Evolutionary conservation across 805 yeast species (phyloP).

Genomic region (Starmerella stigmatis): DNA sequence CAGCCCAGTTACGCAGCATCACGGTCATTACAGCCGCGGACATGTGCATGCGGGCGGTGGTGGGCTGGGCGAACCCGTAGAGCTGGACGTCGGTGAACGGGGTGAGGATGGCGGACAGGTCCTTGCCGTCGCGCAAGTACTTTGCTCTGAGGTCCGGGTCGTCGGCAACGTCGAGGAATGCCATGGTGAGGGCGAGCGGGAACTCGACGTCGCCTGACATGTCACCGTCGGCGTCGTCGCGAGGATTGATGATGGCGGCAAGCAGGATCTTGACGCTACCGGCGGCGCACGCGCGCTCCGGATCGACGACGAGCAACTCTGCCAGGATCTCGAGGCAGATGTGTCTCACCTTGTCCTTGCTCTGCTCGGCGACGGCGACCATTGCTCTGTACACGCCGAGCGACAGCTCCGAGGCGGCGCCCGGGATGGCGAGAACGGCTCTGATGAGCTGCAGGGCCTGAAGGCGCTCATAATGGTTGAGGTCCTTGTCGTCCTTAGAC

Average conservation of each 20-base stretch:
- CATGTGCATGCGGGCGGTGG: constrained; percentile 47
- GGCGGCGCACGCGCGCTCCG: constrained; percentile 36
- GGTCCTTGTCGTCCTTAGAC: constrained; percentile 42
- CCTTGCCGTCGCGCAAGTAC: constrained; percentile 48
- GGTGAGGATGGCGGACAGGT: constrained; percentile 52
- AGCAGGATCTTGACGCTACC: constrained; percentile 39
- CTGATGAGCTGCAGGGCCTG: constrained; percentile 69
- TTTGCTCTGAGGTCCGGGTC: constrained; percentile 40
- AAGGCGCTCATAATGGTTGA: constrained; percentile 50
- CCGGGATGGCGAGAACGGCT: constrained; percentile 43
- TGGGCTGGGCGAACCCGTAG: constrained; percentile 33
- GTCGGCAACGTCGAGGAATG: constrained; percentile 49
- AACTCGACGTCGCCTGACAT: constrained; percentile 23
- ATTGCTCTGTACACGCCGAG: constrained; percentile 59
- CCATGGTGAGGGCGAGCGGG: constrained; percentile 31
- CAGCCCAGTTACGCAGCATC: constrained; percentile 64
- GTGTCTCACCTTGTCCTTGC: constrained; percentile 41
- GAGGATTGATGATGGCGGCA: constrained; percentile 39
- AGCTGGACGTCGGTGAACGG: constrained; percentile 57
- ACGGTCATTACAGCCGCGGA: constrained; percentile 49
- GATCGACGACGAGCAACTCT: constrained; percentile 40
- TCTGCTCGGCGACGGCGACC: constrained; percentile 49
- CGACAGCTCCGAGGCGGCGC: constrained; percentile 45
- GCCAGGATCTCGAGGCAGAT: constrained; percentile 45
- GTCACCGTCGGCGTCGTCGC: constrained; percentile 1